Conservation (phyloP, 2,329 filamentous ascomycete species). For the Xylaria sp. region DNA sequence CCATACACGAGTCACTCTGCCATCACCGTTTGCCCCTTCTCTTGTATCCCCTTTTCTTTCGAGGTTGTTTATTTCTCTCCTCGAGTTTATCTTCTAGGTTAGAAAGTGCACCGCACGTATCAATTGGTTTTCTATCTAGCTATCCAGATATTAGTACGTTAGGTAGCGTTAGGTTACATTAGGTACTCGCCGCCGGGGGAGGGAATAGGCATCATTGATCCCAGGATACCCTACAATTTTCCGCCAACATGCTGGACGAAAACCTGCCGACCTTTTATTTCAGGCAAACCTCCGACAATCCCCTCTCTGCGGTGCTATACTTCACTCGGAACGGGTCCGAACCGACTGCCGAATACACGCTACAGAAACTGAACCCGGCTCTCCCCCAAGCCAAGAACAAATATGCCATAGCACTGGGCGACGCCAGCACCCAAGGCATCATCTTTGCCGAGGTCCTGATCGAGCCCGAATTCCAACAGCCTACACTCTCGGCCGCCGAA, state of each 20-base stretch:
- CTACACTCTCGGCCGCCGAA: constrained; percentile 83
- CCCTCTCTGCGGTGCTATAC: constrained; percentile 67
- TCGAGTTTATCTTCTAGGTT: neutral
- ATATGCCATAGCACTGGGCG: constrained; percentile 87
- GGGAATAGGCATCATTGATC: constrained; percentile 8
- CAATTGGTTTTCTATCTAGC: too few species aligned
- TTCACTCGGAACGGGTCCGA: constrained; percentile 81
- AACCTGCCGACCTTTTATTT: constrained; percentile 82
- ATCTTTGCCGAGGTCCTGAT: constrained; percentile 89
- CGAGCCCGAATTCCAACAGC: constrained; percentile 86
- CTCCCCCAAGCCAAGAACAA: constrained; percentile 77
- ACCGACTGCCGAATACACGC: constrained; percentile 80
- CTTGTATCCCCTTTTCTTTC: neutral
- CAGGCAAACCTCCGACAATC: constrained; percentile 63
- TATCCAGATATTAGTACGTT: too few species aligned
- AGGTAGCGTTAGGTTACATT: neutral
- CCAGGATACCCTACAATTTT: neutral
- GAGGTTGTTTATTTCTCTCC: neutral
- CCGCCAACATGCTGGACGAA: constrained; percentile 81
- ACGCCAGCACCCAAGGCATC: constrained; percentile 82
- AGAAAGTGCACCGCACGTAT: neutral
- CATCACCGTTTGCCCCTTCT: neutral
- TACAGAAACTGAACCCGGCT: constrained; percentile 80
- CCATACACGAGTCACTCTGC: neutral
- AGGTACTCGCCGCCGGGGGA: neutral